phyloP scores from a whole-genome alignment of 2,329 filamentous ascomycete species.

The Calonectria henricotiae region DNA sequence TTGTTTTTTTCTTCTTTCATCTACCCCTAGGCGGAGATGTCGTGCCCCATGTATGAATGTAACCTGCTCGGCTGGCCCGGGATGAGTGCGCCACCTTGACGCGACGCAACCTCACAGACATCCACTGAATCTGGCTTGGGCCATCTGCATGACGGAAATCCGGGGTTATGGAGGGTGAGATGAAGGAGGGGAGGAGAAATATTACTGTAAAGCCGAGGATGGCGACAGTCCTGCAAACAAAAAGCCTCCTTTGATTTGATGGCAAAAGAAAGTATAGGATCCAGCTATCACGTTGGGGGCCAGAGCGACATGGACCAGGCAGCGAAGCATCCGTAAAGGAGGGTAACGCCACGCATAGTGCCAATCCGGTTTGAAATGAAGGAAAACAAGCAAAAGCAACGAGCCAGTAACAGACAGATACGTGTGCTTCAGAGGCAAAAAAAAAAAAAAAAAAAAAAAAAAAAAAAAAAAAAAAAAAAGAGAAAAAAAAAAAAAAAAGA shows the following conservation, averaged over 20 bases:
- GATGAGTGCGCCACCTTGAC: conserved; percentile 15
- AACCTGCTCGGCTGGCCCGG: conserved; percentile 32
- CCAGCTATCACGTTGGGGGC: conserved; percentile 32
- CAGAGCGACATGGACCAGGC: conserved; percentile 37
- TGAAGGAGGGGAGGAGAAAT: conserved; percentile 32
- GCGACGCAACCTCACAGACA: conserved; percentile 31
- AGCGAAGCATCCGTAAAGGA: conserved; percentile 5
- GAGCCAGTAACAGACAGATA: conserved; percentile 40
- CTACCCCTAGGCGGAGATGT: conserved; percentile 20
- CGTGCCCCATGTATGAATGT: conserved; percentile 27
- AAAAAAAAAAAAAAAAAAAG: too few species aligned
- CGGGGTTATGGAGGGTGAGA: conserved; percentile 42
- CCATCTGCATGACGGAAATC: conserved; percentile 43
- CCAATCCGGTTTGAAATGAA: conserved; percentile 2
- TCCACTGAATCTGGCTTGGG: conserved; percentile 38
- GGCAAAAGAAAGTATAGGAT: conserved; percentile 32
- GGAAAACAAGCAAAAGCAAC: conserved; percentile 3
- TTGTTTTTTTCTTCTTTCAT: conserved; percentile 25
- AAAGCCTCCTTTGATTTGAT: conserved; percentile 12
- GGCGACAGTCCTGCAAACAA: conserved; percentile 14
- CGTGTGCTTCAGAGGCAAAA: conserved; percentile 22
- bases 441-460: conserved; percentile 18
- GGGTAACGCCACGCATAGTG: conserved; percentile 32
- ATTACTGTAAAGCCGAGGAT: conserved; percentile 37
- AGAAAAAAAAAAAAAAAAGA: too few species aligned